phyloP scores from a whole-genome alignment of 2,329 filamentous ascomycete species.

The Cladosporium sp. region DNA sequence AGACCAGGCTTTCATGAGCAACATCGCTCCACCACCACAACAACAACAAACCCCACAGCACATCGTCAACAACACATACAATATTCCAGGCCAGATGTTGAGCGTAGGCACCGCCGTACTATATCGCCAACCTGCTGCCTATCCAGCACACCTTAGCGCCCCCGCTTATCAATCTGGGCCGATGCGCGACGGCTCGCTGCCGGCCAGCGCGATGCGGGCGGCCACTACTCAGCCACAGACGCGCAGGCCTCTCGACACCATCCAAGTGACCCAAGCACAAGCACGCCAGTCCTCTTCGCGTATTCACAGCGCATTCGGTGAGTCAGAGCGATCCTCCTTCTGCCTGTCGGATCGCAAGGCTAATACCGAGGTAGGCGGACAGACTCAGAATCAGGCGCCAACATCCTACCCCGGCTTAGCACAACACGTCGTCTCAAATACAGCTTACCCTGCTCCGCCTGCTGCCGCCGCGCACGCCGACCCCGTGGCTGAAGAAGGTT shows the following conservation, averaged over 20 bases:
- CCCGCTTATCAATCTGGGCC: constrained; percentile 2
- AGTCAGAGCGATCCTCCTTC: background rate
- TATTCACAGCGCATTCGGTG: constrained; percentile 1
- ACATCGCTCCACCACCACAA: background rate
- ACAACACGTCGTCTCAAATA: constrained; percentile 6
- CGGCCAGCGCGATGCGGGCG: background rate
- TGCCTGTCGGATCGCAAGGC: constrained; percentile 6
- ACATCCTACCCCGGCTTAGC: background rate
- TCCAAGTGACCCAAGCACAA: background rate
- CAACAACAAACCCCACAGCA: background rate
- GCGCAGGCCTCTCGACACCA: background rate
- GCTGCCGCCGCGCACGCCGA: constrained; percentile 4
- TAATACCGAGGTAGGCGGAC: constrained; percentile 4
- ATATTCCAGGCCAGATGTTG: constrained; percentile 5
- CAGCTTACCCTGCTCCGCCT: constrained; percentile 7
- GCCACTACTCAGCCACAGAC: constrained; percentile 6
- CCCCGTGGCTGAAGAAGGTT: constrained; percentile 1
- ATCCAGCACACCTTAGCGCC: constrained; percentile 3
- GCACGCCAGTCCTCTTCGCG: background rate
- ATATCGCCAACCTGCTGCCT: constrained; percentile 15
- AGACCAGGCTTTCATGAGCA: background rate
- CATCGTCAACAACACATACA: background rate
- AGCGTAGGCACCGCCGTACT: constrained; percentile 16
- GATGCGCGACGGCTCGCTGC: background rate
- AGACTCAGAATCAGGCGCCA: constrained; percentile 12